These are phyloP conservation scores for Harrya chromipes DNA, from an alignment of 768 basidiomycete species.

Conservation along the genomic window DNA sequence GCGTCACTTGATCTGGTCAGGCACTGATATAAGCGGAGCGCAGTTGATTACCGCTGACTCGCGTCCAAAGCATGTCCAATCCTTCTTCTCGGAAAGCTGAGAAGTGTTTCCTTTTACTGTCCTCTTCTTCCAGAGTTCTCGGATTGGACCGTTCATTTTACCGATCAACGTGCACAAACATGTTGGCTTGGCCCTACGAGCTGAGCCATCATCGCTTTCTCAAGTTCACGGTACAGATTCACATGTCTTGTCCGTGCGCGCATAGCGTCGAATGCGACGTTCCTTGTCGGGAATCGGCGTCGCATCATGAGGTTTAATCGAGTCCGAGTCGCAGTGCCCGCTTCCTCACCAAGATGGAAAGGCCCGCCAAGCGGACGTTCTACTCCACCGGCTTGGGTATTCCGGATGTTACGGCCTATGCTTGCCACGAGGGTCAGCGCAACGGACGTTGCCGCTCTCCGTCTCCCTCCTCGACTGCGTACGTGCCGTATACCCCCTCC, in stretches of 20 bases:
- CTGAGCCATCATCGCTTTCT: slow-evolving; percentile 16
- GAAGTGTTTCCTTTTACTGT: slow-evolving; percentile 8
- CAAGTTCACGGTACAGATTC: slow-evolving; percentile 4
- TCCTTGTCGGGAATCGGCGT: too few relatives aligned
- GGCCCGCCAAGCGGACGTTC: not conserved
- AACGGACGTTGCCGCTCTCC: not conserved
- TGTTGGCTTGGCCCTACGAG: slow-evolving; percentile 16
- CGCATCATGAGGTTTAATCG: too few relatives aligned
- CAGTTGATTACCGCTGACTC: slow-evolving; percentile 23
- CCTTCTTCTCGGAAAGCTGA: slow-evolving; percentile 15
- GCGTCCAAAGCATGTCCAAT: slow-evolving; percentile 24
- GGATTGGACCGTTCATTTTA: slow-evolving; percentile 23
- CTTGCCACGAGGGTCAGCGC: not conserved
- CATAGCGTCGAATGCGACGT: too few relatives aligned
- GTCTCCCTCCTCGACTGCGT: not conserved
- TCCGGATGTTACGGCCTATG: too few relatives aligned
- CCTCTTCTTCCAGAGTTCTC: slow-evolving; percentile 24
- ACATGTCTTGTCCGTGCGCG: slow-evolving; percentile 1
- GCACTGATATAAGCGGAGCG: slow-evolving; percentile 26
- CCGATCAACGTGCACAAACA: slow-evolving; percentile 16
- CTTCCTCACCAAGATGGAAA: not conserved
- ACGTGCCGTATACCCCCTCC: slow-evolving; percentile 3
- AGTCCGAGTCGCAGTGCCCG: not conserved
- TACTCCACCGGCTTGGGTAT: not conserved
- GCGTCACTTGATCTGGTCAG: slow-evolving; percentile 27